Percentiles rank a stretch among this genome's conserved stretches.
Conservation (phyloP, 2,329 filamentous ascomycete genomes). For the Cercospora brassicicola region DNA sequence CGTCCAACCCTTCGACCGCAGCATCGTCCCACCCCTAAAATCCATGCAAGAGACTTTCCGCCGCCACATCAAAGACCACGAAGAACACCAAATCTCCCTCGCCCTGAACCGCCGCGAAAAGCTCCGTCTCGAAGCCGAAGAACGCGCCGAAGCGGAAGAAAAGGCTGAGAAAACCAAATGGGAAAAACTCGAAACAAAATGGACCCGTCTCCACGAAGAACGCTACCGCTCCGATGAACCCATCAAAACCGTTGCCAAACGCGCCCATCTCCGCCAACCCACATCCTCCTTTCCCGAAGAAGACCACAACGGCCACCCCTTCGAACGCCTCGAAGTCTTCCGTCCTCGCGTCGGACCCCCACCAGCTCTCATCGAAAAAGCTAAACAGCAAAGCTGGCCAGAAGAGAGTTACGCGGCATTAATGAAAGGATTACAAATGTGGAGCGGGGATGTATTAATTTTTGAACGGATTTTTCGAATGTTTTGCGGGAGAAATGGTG, state of each 20-base stretch:
- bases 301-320: slow-evolving; percentile 44
- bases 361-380: slow-evolving; percentile 23
- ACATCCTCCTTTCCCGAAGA: slow-evolving; percentile 19
- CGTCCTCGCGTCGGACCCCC: slow-evolving; percentile 33
- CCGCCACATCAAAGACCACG: background rate
- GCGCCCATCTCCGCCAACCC: slow-evolving; percentile 26
- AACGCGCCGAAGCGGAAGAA: slow-evolving; percentile 6
- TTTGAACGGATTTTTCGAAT: slow-evolving; percentile 31
- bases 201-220: slow-evolving; percentile 30
- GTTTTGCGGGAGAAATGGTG: slow-evolving; percentile 27
- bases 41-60: slow-evolving; percentile 20
- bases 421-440: slow-evolving; percentile 25
- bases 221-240: slow-evolving; percentile 24
- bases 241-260: slow-evolving; percentile 20
- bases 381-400: slow-evolving; percentile 35
- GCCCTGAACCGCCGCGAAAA: background rate
- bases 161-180: slow-evolving; percentile 1
- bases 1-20: slow-evolving; percentile 23
- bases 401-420: slow-evolving; percentile 38
- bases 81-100: slow-evolving; percentile 1
- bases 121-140: slow-evolving; percentile 5
- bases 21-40: slow-evolving; percentile 24
- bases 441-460: slow-evolving; percentile 29
- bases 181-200: slow-evolving; percentile 18
- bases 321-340: slow-evolving; percentile 44